Evolutionary conservation across 768 basidiomycete species (phyloP).

Genomic region (Mrakia gelida): DNA sequence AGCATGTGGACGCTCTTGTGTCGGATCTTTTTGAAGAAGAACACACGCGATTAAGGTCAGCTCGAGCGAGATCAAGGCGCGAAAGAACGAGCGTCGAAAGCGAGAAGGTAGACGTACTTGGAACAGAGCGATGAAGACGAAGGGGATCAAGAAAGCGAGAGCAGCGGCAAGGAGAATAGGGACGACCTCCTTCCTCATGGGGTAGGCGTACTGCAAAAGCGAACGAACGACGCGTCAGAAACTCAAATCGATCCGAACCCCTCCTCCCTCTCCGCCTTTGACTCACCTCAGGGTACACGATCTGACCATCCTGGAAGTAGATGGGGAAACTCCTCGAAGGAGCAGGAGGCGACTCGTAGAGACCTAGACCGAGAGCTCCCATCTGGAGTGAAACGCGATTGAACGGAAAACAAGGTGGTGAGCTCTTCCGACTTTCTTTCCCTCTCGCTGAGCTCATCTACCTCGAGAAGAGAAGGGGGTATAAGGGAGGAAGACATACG

Average conservation of each 20-base stretch:
- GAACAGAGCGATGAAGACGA: constrained; percentile 56
- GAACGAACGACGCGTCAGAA: not conserved
- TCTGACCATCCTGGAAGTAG: constrained; percentile 50
- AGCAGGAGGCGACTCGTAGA: constrained; percentile 42
- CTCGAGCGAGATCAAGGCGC: no score
- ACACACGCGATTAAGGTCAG: no score
- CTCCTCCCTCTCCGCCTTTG: no score
- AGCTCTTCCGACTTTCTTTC: not conserved
- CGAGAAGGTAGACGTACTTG: no score
- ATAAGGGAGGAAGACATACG: no score
- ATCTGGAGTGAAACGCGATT: not conserved
- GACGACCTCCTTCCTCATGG: not conserved
- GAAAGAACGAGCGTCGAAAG: no score
- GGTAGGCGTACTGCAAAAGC: constrained; percentile 2
- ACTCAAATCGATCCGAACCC: not conserved
- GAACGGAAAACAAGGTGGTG: not conserved
- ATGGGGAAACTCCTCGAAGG: constrained; percentile 51
- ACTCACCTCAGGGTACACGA: constrained; percentile 55
- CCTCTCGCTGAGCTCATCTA: not conserved
- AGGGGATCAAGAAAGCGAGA: constrained; percentile 55
- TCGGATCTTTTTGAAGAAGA: constrained; percentile 47
- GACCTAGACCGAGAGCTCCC: constrained; percentile 32
- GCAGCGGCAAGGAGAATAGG: constrained; percentile 43
- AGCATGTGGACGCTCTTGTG: constrained; percentile 51
- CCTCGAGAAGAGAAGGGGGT: not conserved